Base-by-base conservation (phyloP, 345 rosid species). In the Syzygium aromaticum region DNA sequence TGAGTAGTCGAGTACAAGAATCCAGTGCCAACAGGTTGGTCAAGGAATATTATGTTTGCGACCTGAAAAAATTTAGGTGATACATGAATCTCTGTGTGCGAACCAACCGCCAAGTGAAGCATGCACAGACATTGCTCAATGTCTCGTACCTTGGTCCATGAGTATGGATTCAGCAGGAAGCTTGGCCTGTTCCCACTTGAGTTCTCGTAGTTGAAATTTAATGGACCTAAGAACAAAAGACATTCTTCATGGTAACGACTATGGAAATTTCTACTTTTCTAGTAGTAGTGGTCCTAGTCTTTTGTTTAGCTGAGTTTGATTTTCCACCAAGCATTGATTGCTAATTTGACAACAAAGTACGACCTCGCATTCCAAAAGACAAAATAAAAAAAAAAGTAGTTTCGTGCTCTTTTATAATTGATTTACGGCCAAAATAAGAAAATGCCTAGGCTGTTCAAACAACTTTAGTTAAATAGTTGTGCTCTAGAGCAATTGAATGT, bases 11-110 rank as follows among this genome's bases (percentile, higher is more conserved):
- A 88, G 64, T 90, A 92, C 0, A 91, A 92, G 85, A 92, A 91
- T 51, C 92, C 94, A 15, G 94, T 84, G 2, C 94, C 94, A 10
- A 86, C 91, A 1, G 94, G 94, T 51, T 90, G 83, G 67, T 91
- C 93, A 84, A 92, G 46, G 49, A 91, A 92, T 52, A 92, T 87
- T 5, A 92, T 84, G 30, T 85, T 92, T 10, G 92, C 89, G 77
- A 90, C 89, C 93, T 90, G 77, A 17, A 33, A 19, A 17, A 73
- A 15, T 30, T 28, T 28, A 80, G 22, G 15, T 3, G 19, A 23
- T 83, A 27, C 28, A 46, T 83, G 52, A 13, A 49, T 38, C 30
- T 15, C 11, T 25, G 54, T 49, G 52, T 4, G n/a, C 33, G 7
- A 33, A 73, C 46, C 14, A 46, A 33, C 80, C 25, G 46, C 38